phyloP scores from a whole-genome alignment of 78 protist species.

The Diacronema lutheri region DNA sequence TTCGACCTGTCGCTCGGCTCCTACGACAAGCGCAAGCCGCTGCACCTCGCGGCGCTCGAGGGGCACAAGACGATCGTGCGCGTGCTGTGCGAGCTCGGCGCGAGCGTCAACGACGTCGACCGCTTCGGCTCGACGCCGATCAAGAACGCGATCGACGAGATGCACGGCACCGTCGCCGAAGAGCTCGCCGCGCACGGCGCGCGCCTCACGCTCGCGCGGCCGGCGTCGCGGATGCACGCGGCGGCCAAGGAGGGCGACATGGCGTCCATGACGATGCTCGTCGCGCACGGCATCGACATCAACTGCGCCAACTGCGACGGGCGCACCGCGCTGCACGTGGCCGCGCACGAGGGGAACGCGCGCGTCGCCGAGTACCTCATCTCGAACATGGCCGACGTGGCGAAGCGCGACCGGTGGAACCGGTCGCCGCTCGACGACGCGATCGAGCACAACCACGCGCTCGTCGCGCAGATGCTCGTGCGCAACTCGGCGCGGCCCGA shows the following conservation, averaged over 20 bases:
- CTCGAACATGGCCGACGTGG: neutral
- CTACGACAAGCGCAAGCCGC: neutral
- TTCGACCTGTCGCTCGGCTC: too few relatives aligned
- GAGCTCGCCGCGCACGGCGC: too few relatives aligned
- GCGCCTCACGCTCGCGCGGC: too few relatives aligned
- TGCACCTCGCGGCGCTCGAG: neutral
- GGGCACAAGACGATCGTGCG: neutral
- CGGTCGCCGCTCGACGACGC: slow-evolving; percentile 64
- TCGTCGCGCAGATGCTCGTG: neutral
- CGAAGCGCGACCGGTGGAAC: slow-evolving; percentile 31
- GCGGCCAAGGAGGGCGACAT: neutral
- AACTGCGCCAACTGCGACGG: slow-evolving; percentile 53
- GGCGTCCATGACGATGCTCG: neutral
- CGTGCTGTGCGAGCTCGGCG: neutral
- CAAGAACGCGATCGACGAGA: neutral
- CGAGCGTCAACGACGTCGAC: slow-evolving; percentile 21
- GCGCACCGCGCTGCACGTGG: slow-evolving; percentile 63
- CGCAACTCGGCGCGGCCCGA: too few relatives aligned
- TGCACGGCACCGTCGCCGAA: neutral
- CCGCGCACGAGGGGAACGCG: slow-evolving; percentile 57
- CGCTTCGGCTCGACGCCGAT: slow-evolving; percentile 44
- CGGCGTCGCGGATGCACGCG: neutral
- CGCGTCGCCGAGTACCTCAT: slow-evolving; percentile 17
- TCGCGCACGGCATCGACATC: neutral
- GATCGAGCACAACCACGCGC: neutral